phyloP scores from a whole-genome alignment of 2,329 filamentous ascomycete species.

The Penicillium sp. region DNA sequence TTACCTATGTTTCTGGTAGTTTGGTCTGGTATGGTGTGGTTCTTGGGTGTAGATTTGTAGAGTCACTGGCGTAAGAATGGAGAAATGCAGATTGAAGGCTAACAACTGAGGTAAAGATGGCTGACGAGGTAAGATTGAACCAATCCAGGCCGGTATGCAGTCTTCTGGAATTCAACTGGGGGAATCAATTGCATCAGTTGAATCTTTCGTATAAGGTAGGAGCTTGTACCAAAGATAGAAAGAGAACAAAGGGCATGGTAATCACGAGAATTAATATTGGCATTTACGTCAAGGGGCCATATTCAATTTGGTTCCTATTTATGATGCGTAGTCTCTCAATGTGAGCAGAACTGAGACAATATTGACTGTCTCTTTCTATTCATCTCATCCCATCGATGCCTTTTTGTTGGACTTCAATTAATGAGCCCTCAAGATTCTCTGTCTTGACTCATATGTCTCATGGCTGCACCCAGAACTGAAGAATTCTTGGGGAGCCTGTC shows the following conservation, averaged over 20 bases:
- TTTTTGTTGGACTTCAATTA: too few relatives aligned
- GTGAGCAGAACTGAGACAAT: background rate
- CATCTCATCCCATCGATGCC: too few relatives aligned
- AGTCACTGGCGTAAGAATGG: background rate
- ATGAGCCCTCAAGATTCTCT: too few relatives aligned
- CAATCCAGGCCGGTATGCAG: background rate
- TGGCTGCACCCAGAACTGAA: background rate
- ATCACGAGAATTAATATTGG: background rate
- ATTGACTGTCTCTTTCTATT: background rate
- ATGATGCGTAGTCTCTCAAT: background rate
- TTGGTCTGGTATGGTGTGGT: background rate
- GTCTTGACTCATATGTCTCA: too few relatives aligned
- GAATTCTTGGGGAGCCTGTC: background rate
- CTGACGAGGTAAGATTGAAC: too few relatives aligned
- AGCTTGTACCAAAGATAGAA: background rate
- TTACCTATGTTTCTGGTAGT: background rate
- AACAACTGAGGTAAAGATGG: too few relatives aligned
- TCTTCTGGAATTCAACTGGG: background rate
- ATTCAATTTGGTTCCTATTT: background rate
- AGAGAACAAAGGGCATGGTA: too few relatives aligned
- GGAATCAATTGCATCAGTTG: too few relatives aligned
- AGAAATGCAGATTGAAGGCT: too few relatives aligned
- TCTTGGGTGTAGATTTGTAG: background rate
- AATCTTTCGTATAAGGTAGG: too few relatives aligned
- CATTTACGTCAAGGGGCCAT: background rate